Evolutionary conservation across 495 filamentous ascomycete genomes (phyloP), one percentile per base, ranked within the genome.

Genomic region (Acidiella bohemica): DNA sequence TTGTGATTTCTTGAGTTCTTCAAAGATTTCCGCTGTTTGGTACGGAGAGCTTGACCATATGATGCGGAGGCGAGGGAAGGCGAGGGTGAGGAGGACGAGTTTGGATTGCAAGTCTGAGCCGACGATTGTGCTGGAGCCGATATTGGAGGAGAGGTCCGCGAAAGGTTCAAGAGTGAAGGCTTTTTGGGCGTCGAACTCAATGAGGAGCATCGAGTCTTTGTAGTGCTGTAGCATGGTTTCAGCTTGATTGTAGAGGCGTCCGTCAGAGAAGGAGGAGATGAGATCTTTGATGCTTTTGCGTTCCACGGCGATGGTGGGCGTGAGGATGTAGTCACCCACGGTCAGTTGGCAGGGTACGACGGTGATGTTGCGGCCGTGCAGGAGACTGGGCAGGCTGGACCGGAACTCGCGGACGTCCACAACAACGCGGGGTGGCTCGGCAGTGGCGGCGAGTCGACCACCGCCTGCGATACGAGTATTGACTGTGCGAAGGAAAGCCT

Each of bases 161-260:
- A 93, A 93, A 0, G 84, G 83, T 59, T 96, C 90, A 12, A 97
- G 79, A 8, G 84, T 96, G 59, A 97, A 97, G 16, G 81, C 84
- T 55, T 93, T 94, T 62, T 93, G 85, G 55, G 93, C 82, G 59
- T 96, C 87, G 60, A 97, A 97, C 56, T 97, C 90, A 50, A 97
- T 94, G 23, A 97, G 68, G 3, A 97, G 76, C 70, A 96, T 80
- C 0, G 88, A 84, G 48, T 61, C 75, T 51, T 82, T 81, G 72
- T 97, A 97, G 62, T 96, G 74, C 51, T 81, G 72, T 23, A 88
- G 73, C 92, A 97, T 95, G 16, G 79, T 80, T 62, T 97, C 92
- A 18, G 80, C 78, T 63, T 97, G 90, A 53, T 78, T 81, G 61
- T 81, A 97, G 31, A 97, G 71, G 21, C 90, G 76, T 29, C 90